Percentiles rank a stretch among this genome's conserved stretches.
Conservation (phyloP, 345 rosid species). For the Dipteronia dyeriana region DNA sequence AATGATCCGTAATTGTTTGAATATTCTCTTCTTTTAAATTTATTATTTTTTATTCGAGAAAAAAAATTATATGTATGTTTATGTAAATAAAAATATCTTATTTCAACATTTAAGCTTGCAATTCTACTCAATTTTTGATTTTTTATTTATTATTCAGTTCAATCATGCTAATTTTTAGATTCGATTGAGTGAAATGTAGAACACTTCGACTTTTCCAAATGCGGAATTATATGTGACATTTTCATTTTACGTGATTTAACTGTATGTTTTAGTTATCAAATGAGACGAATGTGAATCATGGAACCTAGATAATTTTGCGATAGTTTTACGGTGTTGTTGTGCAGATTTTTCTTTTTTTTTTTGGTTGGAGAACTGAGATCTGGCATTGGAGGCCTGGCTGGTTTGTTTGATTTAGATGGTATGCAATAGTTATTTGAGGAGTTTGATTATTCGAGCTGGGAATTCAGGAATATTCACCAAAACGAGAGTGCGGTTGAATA, state of each 20-base stretch:
- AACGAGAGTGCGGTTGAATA: conserved; percentile 35
- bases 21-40: background rate
- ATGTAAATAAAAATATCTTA: background rate
- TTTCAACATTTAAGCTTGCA: background rate
- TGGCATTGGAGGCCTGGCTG: conserved; percentile 29
- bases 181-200: background rate
- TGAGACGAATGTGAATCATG: background rate
- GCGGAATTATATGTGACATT: background rate
- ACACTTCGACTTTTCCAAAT: background rate
- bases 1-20: conserved; percentile 27
- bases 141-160: background rate
- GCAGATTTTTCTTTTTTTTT: conserved; percentile 26
- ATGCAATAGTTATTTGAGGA: conserved; percentile 66
- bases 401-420: conserved; percentile 60
- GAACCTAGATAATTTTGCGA: background rate
- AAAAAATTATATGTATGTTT: background rate
- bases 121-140: background rate
- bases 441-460: conserved; percentile 64
- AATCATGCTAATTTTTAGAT: background rate
- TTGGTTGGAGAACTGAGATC: conserved; percentile 30
- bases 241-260: background rate
- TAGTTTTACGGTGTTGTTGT: background rate
- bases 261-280: background rate
- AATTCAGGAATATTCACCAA: conserved; percentile 43
- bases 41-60: background rate